phyloP scores from a whole-genome alignment of 192 early-diverging fungal species.

The Coemansia sp. region DNA sequence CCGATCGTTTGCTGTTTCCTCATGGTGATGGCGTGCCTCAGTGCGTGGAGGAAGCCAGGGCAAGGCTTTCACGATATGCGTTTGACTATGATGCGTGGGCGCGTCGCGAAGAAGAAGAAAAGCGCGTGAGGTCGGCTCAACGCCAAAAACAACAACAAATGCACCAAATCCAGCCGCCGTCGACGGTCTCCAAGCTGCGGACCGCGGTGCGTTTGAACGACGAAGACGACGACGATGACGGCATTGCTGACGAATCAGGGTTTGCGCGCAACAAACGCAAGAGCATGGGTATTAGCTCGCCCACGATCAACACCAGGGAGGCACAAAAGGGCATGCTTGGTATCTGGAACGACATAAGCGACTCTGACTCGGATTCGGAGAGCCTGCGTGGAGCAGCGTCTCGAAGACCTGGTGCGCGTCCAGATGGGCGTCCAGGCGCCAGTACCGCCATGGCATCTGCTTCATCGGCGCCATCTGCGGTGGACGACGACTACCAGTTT shows the following conservation, averaged over 20 bases:
- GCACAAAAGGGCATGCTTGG: slow-evolving; percentile 51
- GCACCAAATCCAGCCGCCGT: not conserved
- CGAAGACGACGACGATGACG: slow-evolving; percentile 14
- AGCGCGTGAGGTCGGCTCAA: not conserved
- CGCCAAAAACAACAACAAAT: not conserved
- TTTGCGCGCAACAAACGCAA: slow-evolving; percentile 9
- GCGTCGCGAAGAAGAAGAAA: not conserved
- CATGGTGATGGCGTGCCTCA: slow-evolving; percentile 25
- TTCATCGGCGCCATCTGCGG: not conserved
- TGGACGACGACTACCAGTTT: slow-evolving; percentile 55
- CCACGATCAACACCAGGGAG: slow-evolving; percentile 45
- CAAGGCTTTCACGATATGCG: slow-evolving; percentile 25
- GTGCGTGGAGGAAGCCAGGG: slow-evolving; percentile 41
- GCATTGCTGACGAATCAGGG: slow-evolving; percentile 23
- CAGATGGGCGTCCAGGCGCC: not conserved
- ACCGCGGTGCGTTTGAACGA: not conserved
- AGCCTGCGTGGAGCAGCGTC: slow-evolving; percentile 9
- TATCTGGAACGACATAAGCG: slow-evolving; percentile 39
- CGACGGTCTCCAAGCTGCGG: not conserved
- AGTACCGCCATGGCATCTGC: not conserved
- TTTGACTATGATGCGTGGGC: slow-evolving; percentile 32
- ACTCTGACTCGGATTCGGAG: slow-evolving; percentile 33
- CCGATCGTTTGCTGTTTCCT: slow-evolving; percentile 31
- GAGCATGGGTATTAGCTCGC: slow-evolving; percentile 26
- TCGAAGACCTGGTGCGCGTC: not conserved